These are phyloP conservation scores for Tolypocladium inflatum DNA, from an alignment of 2,329 filamentous ascomycete species.

Conservation along the genomic window DNA sequence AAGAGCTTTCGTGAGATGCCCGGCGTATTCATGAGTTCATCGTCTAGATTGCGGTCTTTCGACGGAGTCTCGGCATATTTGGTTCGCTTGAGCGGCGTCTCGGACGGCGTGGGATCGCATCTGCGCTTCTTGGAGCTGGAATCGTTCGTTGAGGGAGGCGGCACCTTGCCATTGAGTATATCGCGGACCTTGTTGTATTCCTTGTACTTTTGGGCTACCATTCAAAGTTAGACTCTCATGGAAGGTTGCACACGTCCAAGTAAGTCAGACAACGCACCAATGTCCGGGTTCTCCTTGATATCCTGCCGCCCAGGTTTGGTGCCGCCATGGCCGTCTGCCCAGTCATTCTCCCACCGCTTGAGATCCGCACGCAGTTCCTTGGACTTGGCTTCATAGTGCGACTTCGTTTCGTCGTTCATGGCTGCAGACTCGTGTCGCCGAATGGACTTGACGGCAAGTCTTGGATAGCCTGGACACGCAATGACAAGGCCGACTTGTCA, in stretches of 20 bases:
- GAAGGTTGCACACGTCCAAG: not conserved
- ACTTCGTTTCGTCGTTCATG: conserved; percentile 38
- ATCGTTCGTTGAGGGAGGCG: conserved; percentile 23
- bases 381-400: conserved; percentile 38
- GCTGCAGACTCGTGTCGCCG: conserved; percentile 1
- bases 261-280: conserved; percentile 41
- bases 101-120: conserved; percentile 20
- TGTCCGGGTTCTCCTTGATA: conserved; percentile 63
- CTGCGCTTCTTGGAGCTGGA: conserved; percentile 29
- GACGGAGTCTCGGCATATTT: conserved; percentile 38
- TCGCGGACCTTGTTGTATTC: conserved; percentile 60
- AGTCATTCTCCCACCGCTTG: conserved; percentile 66
- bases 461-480: not conserved
- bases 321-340: conserved; percentile 51
- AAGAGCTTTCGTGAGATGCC: conserved; percentile 49
- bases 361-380: conserved; percentile 55
- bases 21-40: conserved; percentile 43
- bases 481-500: not conserved
- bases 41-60: conserved; percentile 25
- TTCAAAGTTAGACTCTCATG: too few species aligned
- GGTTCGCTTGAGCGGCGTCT: conserved; percentile 43
- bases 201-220: conserved; percentile 62
- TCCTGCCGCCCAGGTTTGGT: conserved; percentile 64
- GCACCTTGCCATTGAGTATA: conserved; percentile 44
- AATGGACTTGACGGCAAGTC: not conserved